Evolutionary conservation across 495 filamentous ascomycete genomes (phyloP).

Genomic region (Lepidopterella palustris): DNA sequence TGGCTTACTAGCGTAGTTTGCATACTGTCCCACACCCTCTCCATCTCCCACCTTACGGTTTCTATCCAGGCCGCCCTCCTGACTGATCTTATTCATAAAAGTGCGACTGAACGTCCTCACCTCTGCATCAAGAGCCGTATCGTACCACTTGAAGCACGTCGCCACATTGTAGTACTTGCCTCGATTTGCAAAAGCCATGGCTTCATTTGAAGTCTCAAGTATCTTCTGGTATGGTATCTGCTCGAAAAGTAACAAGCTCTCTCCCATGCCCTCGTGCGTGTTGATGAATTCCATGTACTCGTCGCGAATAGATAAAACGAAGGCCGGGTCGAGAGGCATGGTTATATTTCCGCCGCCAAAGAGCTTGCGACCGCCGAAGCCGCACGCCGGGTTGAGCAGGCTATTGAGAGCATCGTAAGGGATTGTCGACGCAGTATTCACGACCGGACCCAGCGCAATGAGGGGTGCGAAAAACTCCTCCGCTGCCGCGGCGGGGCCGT

Average conservation of each 20-base stretch:
- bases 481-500: conserved; percentile 44
- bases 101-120: conserved; percentile 11
- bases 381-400: conserved; percentile 11
- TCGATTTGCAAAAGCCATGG: conserved; percentile 24
- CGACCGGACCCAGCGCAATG: conserved; percentile 24
- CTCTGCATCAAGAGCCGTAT: conserved; percentile 16
- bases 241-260: conserved; percentile 29
- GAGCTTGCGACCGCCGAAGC: conserved; percentile 27
- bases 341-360: conserved; percentile 30
- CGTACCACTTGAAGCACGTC: conserved; percentile 24
- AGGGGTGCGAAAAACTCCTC: conserved; percentile 36
- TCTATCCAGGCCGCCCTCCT: conserved; percentile 17
- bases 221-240: conserved; percentile 19
- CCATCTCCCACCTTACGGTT: conserved; percentile 31
- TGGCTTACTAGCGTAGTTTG: conserved; percentile 37
- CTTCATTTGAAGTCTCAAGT: conserved; percentile 11
- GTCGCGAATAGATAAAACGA: conserved; percentile 15
- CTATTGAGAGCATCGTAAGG: conserved; percentile 27
- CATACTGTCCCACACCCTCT: conserved; percentile 36
- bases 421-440: conserved; percentile 20
- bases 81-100: conserved; percentile 15
- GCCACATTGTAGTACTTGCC: conserved; percentile 27
- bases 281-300: conserved; percentile 23
- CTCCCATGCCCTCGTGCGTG: conserved; percentile 13
- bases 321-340: conserved; percentile 23